A percentile compares a stretch with the other conserved stretches of the same genome.
phyloP scores from a whole-genome alignment of 495 filamentous ascomycete genomes.

The Cladorrhinum samala region DNA sequence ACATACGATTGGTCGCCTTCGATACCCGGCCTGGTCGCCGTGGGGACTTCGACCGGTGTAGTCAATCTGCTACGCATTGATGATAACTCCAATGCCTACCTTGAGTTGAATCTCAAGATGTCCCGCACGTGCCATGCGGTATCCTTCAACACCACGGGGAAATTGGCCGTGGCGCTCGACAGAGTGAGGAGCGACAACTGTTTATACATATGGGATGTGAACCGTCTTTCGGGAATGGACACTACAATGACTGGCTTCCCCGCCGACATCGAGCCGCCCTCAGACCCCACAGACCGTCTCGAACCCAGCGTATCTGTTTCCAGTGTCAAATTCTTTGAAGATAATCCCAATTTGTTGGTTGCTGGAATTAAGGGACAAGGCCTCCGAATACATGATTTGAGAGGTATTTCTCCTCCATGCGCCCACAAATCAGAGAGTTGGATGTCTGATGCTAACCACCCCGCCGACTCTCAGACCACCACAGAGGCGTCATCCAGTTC shows the following conservation, averaged over 20 bases:
- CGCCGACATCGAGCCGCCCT: constrained; percentile 28
- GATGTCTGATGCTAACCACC: not conserved
- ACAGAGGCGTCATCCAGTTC: constrained; percentile 49
- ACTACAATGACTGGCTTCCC: constrained; percentile 30
- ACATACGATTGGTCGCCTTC: constrained; percentile 94
- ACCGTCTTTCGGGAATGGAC: constrained; percentile 50
- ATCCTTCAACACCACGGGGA: constrained; percentile 71
- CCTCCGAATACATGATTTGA: constrained; percentile 81
- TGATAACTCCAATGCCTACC: constrained; percentile 53
- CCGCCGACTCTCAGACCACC: constrained; percentile 14
- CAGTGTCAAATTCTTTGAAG: constrained; percentile 84
- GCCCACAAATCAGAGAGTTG: too few relatives aligned
- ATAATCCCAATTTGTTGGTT: constrained; percentile 76
- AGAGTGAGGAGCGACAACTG: constrained; percentile 88
- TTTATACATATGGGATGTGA: constrained; percentile 90
- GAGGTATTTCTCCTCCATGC: constrained; percentile 57
- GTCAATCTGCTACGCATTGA: constrained; percentile 75
- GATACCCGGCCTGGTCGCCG: constrained; percentile 61
- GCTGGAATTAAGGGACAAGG: constrained; percentile 80
- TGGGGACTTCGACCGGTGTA: constrained; percentile 79
- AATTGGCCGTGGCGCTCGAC: constrained; percentile 83
- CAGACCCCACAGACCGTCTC: constrained; percentile 63
- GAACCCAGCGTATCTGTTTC: constrained; percentile 82
- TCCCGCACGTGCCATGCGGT: constrained; percentile 87
- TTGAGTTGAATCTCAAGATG: constrained; percentile 75